Percentiles rank a stretch among this genome's conserved stretches.
phyloP scores from a whole-genome alignment of 495 filamentous ascomycete genomes.

The Neurospora sp. region DNA sequence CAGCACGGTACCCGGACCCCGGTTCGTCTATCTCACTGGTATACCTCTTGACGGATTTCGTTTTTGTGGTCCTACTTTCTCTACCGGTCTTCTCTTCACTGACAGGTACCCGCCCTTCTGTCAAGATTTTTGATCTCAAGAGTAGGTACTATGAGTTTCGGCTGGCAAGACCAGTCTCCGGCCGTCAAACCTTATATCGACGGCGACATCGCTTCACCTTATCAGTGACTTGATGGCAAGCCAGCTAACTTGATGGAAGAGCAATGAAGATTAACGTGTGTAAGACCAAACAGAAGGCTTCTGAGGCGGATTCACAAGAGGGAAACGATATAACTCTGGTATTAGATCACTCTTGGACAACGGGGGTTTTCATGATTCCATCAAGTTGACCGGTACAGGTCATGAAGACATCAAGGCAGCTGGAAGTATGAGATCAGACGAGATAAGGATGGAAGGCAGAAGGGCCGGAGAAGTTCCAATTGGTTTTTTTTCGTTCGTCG shows the following conservation, averaged over 20 bases:
- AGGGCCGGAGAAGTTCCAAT: background rate
- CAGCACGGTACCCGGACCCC: background rate
- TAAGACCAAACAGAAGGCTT: too few species aligned
- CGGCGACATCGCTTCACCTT: background rate
- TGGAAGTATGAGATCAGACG: too few species aligned
- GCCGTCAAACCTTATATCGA: background rate
- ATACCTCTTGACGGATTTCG: accelerated
- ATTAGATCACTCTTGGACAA: too few species aligned
- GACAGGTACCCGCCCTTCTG: background rate
- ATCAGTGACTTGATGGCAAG: background rate
- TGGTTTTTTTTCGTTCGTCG: background rate
- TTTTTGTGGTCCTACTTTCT: background rate
- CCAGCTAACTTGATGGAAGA: too few species aligned
- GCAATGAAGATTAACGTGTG: too few species aligned
- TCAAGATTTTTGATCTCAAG: background rate
- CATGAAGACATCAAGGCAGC: too few species aligned
- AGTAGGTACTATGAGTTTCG: too few species aligned
- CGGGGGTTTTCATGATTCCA: too few species aligned
- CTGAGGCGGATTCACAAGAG: too few species aligned
- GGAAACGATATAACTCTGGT: too few species aligned
- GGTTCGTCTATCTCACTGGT: background rate
- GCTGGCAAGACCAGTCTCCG: background rate
- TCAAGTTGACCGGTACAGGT: too few species aligned
- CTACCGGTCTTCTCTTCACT: background rate
- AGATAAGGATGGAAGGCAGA: too few species aligned